Evolutionary conservation across 1,139 yeast species (phyloP).

Genomic region (Meyerozyma sp.): DNA sequence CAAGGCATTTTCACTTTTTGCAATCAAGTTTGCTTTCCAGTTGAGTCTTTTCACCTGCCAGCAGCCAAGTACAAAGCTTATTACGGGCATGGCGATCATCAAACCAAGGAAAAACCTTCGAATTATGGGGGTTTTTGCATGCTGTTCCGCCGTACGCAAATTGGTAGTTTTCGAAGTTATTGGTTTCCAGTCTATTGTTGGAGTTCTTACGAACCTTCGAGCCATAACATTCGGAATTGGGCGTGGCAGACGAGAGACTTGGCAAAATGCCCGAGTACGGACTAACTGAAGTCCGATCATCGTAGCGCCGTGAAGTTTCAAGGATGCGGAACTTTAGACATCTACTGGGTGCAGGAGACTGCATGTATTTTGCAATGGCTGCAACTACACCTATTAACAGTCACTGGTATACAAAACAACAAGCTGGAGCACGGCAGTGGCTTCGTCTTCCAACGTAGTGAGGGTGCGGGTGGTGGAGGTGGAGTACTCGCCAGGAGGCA

Average conservation of each 20-base stretch:
- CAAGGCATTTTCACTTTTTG: slow-evolving; percentile 75
- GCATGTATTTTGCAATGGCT: neutral
- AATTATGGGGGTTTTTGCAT: slow-evolving; percentile 31
- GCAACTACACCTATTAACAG: slow-evolving; percentile 10
- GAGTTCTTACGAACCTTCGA: slow-evolving; percentile 45
- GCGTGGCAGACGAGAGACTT: neutral
- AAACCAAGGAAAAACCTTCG: slow-evolving; percentile 51
- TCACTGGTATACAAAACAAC: slow-evolving; percentile 26
- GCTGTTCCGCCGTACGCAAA: slow-evolving; percentile 37
- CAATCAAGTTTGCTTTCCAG: slow-evolving; percentile 87
- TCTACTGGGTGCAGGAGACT: neutral
- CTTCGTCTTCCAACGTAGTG: neutral
- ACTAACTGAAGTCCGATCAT: neutral
- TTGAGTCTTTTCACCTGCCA: slow-evolving; percentile 86
- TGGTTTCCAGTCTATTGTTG: slow-evolving; percentile 83
- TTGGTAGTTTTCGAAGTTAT: slow-evolving; percentile 49
- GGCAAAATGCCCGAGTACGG: neutral
- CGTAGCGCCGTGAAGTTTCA: neutral
- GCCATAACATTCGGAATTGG: neutral
- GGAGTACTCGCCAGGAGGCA: slow-evolving; percentile 2
- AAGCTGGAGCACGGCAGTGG: slow-evolving; percentile 26
- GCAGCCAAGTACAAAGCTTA: slow-evolving; percentile 81
- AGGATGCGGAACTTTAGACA: neutral
- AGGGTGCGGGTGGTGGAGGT: slow-evolving; percentile 1
- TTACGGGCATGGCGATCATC: slow-evolving; percentile 79